Base-by-base conservation (phyloP, 2,329 filamentous ascomycete species). In the Ophioceras dolichostomum region DNA sequence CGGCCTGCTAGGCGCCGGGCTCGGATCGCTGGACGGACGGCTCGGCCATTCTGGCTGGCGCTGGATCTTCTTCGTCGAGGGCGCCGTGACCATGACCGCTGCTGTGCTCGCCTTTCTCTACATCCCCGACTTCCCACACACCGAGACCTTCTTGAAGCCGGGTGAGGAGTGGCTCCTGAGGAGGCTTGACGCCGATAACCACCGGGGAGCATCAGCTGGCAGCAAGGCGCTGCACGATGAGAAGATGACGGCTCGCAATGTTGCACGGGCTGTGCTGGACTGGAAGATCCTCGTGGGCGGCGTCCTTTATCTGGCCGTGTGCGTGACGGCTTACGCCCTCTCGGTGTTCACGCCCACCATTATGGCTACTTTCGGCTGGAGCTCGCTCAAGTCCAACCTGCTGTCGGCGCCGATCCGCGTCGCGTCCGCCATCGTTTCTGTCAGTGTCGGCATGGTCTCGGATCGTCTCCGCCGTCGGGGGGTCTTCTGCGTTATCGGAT, bases 231-330 rank as follows among this genome's bases (percentile, higher is more conserved):
- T 35, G 31, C 33, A 39, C 3, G 37, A 49, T 17, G 46, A 47
- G 34, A 47, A 42, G 39, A 50, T 50, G 48, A 45, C 40, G 4
- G 9, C 34, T n/a, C 32, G 32, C 20, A 41, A 41, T 21, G 72
- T 73, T 21, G 66, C 79, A 47, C 70, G 75, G 50, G 65, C 70
- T 31, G 65, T 73, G 47, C 50, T 62, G 12, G 68, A 73, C 26
- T 65, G 65, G 36, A 60, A 59, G 37, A 58, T 65, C 36, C 53
- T 79, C 31, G 57, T 71, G 30, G 61, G 38, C 22, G 47, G 45
- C n/a, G 42, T 47, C n/a, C 37, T 51, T 10, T 54, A 50, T 38
- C 39, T 55, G 10, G 44, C 45, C 13, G 48, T 51, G 17, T 46
- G 49, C 38, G 45, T 49, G 9, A 52, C 49, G 2, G 51, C 49